A percentile compares a stretch with the other conserved stretches of the same genome.
phyloP scores from a whole-genome alignment of 345 rosid species.

The Hypericum androsaemum region DNA sequence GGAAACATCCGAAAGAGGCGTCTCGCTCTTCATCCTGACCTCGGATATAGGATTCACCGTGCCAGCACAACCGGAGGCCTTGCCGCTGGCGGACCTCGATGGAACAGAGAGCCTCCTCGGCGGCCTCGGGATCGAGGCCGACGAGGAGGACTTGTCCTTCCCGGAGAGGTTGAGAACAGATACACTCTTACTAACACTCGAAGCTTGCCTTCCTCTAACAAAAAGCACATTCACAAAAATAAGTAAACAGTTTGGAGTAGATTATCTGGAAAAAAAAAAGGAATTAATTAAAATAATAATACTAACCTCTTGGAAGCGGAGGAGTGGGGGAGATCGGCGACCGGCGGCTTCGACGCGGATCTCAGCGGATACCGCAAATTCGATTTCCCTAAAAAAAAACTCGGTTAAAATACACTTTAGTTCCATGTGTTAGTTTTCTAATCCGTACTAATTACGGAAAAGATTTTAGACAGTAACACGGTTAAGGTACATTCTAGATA shows the following conservation, averaged over 20 bases:
- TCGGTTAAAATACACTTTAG: too few species aligned
- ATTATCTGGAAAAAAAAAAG: too few species aligned
- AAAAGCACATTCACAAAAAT: too few species aligned
- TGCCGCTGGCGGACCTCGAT: conserved; percentile 32
- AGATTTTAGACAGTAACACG: too few species aligned
- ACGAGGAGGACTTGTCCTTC: conserved; percentile 42
- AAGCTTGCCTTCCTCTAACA: conserved; percentile 38
- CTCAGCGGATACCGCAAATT: conserved; percentile 70
- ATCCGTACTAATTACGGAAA: too few species aligned
- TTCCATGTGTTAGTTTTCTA: too few species aligned
- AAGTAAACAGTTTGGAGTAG: neutral
- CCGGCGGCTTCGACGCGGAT: conserved; percentile 54
- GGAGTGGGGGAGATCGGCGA: conserved; percentile 29
- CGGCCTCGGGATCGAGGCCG: conserved; percentile 28
- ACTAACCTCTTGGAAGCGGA: conserved; percentile 39
- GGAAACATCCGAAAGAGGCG: conserved; percentile 44
- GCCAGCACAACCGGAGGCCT: conserved; percentile 30
- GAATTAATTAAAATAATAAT: neutral
- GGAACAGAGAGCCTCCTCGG: conserved; percentile 77
- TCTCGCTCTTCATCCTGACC: conserved; percentile 36
- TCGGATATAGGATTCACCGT: conserved; percentile 51
- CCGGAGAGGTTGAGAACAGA: conserved; percentile 58
- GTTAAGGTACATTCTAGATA: too few species aligned
- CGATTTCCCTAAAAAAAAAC: conserved; percentile 33
- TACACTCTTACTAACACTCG: conserved; percentile 65